phyloP scores from a whole-genome alignment of 2,329 filamentous ascomycete genomes.

The Ophiosphaerella korrae region DNA sequence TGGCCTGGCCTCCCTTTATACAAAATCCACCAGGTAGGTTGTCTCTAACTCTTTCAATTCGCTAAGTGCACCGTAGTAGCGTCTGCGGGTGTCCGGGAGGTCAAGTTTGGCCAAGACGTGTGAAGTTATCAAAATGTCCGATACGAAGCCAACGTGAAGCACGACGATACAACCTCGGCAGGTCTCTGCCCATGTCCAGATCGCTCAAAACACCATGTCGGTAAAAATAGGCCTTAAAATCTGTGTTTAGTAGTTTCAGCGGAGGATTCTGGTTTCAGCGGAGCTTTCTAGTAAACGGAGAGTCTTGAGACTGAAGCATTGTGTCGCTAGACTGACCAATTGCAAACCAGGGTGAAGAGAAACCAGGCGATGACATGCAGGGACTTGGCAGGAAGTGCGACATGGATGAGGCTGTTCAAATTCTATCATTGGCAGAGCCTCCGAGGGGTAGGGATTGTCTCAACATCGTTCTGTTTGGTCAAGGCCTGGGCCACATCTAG shows the following conservation, averaged over 20 bases:
- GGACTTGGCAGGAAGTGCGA: conserved; percentile 1
- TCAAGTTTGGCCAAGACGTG: conserved; percentile 40
- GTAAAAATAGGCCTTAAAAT: conserved; percentile 25
- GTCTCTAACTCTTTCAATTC: neutral
- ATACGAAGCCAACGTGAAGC: conserved; percentile 21
- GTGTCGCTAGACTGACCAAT: conserved; percentile 8
- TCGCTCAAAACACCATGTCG: conserved; percentile 31
- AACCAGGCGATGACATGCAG: conserved; percentile 19
- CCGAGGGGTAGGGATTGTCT: neutral
- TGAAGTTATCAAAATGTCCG: conserved; percentile 17
- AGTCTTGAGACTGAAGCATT: conserved; percentile 5
- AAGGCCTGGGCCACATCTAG: conserved; percentile 6
- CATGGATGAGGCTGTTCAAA: conserved; percentile 4
- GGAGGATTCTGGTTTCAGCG: neutral
- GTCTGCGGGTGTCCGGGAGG: conserved; percentile 21
- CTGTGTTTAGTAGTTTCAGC: conserved; percentile 23
- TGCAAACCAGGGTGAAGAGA: conserved; percentile 3
- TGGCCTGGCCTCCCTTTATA: conserved; percentile 34
- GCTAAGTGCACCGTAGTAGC: conserved; percentile 8
- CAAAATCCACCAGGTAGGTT: conserved; percentile 5
- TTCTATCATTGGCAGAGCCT: conserved; percentile 2
- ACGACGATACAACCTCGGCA: conserved; percentile 14
- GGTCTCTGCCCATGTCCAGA: conserved; percentile 11
- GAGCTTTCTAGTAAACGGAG: neutral
- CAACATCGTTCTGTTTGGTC: neutral